A percentile compares a stretch with the other conserved stretches of the same genome.
These are phyloP conservation scores for Westerdykella aurantiaca DNA, from an alignment of 2,329 filamentous ascomycete species.

Conservation along the genomic window DNA sequence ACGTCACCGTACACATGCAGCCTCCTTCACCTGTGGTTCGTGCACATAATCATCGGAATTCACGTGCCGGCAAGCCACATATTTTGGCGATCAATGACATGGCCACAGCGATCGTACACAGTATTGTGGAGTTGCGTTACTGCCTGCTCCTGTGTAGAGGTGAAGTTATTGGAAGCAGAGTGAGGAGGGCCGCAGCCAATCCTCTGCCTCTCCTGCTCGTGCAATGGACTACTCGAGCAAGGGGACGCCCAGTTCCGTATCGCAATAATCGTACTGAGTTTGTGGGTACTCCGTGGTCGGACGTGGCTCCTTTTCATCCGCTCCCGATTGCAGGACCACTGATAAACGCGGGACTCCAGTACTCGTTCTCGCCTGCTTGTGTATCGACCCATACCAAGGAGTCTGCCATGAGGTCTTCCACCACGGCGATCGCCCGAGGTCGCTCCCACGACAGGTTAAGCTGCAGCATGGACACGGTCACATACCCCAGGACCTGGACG, in stretches of 20 bases:
- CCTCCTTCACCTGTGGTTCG: background rate
- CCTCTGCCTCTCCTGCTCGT: too few relatives aligned
- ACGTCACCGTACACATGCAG: too few relatives aligned
- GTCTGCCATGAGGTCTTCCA: conserved; percentile 83
- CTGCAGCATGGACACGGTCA: conserved; percentile 83
- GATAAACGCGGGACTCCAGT: conserved; percentile 82
- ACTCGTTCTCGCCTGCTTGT: conserved; percentile 81
- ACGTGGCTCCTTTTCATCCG: conserved; percentile 2
- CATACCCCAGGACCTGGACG: conserved; percentile 81
- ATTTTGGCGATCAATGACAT: too few relatives aligned
- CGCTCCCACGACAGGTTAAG: conserved; percentile 80
- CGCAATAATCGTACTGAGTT: too few relatives aligned
- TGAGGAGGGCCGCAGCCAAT: too few relatives aligned
- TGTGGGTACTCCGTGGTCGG: too few relatives aligned
- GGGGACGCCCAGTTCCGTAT: too few relatives aligned
- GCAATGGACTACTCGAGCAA: too few relatives aligned
- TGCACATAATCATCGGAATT: too few relatives aligned
- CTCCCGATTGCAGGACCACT: conserved; percentile 10
- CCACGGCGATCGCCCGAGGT: conserved; percentile 77
- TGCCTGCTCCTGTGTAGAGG: too few relatives aligned
- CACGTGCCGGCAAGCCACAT: too few relatives aligned
- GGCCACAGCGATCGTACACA: background rate
- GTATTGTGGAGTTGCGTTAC: background rate
- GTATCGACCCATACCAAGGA: conserved; percentile 92
- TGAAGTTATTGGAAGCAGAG: too few relatives aligned